A percentile compares a stretch with the other conserved stretches of the same genome.
These are phyloP conservation scores for Saccharum hybrid DNA, from an alignment of 202 grass and related monocot genomes.

Conservation along the genomic window DNA sequence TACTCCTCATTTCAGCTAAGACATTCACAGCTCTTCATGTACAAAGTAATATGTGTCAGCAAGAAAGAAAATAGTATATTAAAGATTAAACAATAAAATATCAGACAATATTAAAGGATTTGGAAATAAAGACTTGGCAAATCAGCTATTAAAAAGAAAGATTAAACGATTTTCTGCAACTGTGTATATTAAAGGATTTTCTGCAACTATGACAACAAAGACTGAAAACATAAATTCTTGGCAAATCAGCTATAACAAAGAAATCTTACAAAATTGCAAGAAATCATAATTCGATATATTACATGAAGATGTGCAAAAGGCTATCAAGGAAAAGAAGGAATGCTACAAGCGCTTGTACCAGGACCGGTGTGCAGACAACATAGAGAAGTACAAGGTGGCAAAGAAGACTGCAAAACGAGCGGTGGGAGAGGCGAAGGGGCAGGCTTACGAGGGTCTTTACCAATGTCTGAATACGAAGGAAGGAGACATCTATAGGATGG, in stretches of 20 bases:
- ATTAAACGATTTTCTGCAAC: neutral
- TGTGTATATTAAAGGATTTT: neutral
- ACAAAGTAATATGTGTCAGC: slow-evolving; percentile 46
- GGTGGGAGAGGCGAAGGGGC: too few species aligned
- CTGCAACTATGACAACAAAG: neutral
- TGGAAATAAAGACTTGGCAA: neutral
- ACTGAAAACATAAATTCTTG: slow-evolving; percentile 7
- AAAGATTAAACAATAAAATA: slow-evolving; percentile 13
- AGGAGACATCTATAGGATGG: too few species aligned
- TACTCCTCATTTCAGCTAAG: slow-evolving; percentile 84
- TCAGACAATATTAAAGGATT: neutral
- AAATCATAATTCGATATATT: slow-evolving; percentile 12
- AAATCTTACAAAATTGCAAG: slow-evolving; percentile 33
- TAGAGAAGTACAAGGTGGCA: too few species aligned
- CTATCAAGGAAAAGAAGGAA: too few species aligned
- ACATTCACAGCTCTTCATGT: slow-evolving; percentile 72
- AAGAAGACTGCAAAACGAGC: too few species aligned
- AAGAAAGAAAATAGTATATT: neutral
- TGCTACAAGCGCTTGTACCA: too few species aligned
- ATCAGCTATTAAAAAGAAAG: neutral
- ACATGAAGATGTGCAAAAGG: neutral
- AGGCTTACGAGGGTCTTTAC: too few species aligned
- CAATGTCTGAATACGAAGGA: too few species aligned
- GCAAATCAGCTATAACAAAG: slow-evolving; percentile 26
- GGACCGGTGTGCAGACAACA: too few species aligned